Evolutionary conservation across 2,329 filamentous ascomycete genomes (phyloP), one percentile per base, ranked within the genome.

Genomic region (Coniella vitis): DNA sequence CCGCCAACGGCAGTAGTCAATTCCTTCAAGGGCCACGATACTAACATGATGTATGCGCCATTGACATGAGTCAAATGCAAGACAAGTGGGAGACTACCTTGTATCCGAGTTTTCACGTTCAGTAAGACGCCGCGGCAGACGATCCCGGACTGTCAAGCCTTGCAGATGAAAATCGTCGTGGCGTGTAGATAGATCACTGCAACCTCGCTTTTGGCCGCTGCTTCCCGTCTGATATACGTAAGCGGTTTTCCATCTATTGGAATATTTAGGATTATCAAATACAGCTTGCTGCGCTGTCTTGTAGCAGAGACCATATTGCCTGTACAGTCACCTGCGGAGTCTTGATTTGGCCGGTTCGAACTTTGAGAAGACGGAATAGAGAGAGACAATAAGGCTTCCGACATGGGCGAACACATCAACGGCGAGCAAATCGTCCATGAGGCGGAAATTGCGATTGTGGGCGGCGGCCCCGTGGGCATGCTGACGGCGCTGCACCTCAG

Each of bases 381-480:
- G 16, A 13, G 13, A n/a, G n/a, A n/a, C n/a, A n/a, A n/a, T n/a
- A 12, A 4, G 16, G 9, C 32, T 35, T 41, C 19, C 17, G 21
- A 13, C 10, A 36, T 44, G 41, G 41, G 29, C 41, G 29, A 44
- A n/a, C n/a, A n/a, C 31, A 20, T 35, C n/a, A 34, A 20, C 29
- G 21, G 8, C 8, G 13, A n/a, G 31, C 12, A 17, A 44, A 32
- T 17, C n/a, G 17, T 44, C n/a, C 41, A 44, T 34, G 10, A 44
- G 29, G 41, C 17, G 29, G 41, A 36, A 1, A 36, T 44, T 35
- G 41, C 29, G 13, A 44, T 44, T 21, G 41, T 44, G 29, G 41
- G 41, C 16, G 41, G 41, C 41, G 41, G 41, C 29, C 41, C 41
- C 20, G 41, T 44, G 29, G 41, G 41, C 41, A 44, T 44, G 41